These are phyloP conservation scores for Knoxdaviesia proteae DNA, from an alignment of 2,329 filamentous ascomycete genomes.

Conservation along the genomic window DNA sequence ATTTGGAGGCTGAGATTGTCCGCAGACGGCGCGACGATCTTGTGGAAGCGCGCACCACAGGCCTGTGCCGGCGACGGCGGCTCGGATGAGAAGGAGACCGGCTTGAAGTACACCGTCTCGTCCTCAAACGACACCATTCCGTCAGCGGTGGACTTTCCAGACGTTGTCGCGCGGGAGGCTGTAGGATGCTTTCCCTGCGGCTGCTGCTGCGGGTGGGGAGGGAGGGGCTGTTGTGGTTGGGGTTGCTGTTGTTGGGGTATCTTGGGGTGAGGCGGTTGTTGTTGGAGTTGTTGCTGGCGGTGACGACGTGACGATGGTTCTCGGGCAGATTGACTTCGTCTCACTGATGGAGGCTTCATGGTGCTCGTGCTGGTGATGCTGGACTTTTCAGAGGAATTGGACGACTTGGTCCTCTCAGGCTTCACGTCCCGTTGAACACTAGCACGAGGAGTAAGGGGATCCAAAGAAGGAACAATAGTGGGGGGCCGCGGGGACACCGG, in stretches of 20 bases:
- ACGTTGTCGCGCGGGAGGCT: constrained; percentile 7
- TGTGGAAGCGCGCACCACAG: not conserved
- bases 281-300: not conserved
- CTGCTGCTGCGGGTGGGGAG: not conserved
- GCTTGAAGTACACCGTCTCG: constrained; percentile 25
- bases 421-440: too few species aligned
- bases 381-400: too few species aligned
- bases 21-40: constrained; percentile 5
- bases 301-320: not conserved
- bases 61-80: constrained; percentile 11
- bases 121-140: constrained; percentile 26
- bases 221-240: not conserved
- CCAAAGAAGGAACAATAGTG: too few species aligned
- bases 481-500: too few species aligned
- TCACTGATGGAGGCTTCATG: too few species aligned
- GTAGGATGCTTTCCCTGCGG: not conserved
- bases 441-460: too few species aligned
- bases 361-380: too few species aligned
- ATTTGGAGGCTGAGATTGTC: constrained; percentile 26
- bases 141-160: constrained; percentile 21
- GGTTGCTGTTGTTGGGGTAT: not conserved
- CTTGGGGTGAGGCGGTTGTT: not conserved
- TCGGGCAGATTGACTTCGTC: not conserved
- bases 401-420: too few species aligned
- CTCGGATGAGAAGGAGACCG: constrained; percentile 17